Base-by-base conservation (phyloP, 345 rosid genomes). In the Combretum micranthum region DNA sequence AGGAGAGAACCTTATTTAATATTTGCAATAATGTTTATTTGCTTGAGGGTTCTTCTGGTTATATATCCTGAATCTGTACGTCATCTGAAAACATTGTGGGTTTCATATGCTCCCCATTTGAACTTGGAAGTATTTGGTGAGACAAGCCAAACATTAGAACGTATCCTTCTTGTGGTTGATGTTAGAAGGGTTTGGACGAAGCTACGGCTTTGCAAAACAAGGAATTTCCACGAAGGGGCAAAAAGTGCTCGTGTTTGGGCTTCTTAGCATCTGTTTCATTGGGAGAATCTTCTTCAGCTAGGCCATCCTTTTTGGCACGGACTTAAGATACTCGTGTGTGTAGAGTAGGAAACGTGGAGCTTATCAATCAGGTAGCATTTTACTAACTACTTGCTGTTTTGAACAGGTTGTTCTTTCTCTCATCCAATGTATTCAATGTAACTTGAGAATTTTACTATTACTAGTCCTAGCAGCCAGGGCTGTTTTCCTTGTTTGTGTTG, bases 211-310 rank as follows among this genome's bases (percentile, higher is more conserved):
- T 65, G 75, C 74, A 92, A 88, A 80, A 78, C 81, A 53, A 80
- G 94, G 67, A 82, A 66, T 80, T 86, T 92, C 64, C 94, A 73
- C 15, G 82, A 72, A 65, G 66, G 97, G 21, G 96, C 96, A 13
- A 88, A 67, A 72, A 92, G 71, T 47, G 93, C 86, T 19, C 78
- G 74, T 53, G 97, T 82, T n/a, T 89, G 94, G 97, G 95, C 96
- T 49, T 88, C 96, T 73, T 88, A 20, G 96, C 99, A 12, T 92
- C 97, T 7, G 94, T 92, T 59, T 80, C 95, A 6, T 64, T 88
- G 68, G 96, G 96, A 7, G 75, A 83, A 76, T 74, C 91, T 58
- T 84, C 90, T 15, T 75, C 95, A 4, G 78, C 80, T 53, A 76
- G 85, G 52, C 76, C 77, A 53, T 77, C 70, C 52, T 61, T 72